Percentiles rank a stretch among this genome's conserved stretches.
Conservation (phyloP, 805 yeast species). For the Suhomyces prunicola region DNA sequence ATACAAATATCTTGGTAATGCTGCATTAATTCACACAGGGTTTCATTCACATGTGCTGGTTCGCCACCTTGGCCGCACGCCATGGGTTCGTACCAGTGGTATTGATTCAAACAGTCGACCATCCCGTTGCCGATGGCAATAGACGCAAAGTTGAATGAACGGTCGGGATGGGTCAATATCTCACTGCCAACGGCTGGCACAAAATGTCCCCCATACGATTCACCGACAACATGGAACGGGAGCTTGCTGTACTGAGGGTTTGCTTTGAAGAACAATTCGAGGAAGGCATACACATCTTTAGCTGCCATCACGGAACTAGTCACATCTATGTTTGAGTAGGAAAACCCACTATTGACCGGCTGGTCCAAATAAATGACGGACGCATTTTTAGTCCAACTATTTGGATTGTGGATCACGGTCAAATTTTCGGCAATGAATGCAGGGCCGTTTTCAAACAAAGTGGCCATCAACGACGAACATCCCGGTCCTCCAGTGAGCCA, state of each 20-base stretch:
- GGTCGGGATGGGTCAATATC: constrained; percentile 18
- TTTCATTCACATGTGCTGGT: constrained; percentile 29
- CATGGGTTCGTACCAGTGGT: constrained; percentile 40
- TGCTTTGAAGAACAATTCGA: constrained; percentile 22
- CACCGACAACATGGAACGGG: constrained; percentile 24
- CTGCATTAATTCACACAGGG: constrained; percentile 31
- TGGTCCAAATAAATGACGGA: constrained; percentile 24
- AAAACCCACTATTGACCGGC: constrained; percentile 22
- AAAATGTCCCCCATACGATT: constrained; percentile 24
- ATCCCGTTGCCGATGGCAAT: constrained; percentile 45
- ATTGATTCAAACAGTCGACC: constrained; percentile 41
- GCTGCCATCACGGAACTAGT: constrained; percentile 15
- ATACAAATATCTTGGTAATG: constrained; percentile 32
- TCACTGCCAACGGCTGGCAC: constrained; percentile 20
- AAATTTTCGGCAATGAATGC: constrained; percentile 17
- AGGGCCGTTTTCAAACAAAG: constrained; percentile 30
- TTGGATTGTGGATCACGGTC: constrained; percentile 23
- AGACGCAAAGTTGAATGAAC: constrained; percentile 28
- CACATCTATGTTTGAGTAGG: constrained; percentile 15
- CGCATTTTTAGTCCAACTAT: constrained; percentile 29
- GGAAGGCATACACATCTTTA: constrained; percentile 17
- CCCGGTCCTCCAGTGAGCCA: constrained; percentile 36
- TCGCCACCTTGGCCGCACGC: constrained; percentile 45
- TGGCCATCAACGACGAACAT: constrained; percentile 25
- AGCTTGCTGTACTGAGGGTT: constrained; percentile 15